Evolutionary conservation across 306 rosid genomes (phyloP).

Genomic region (Rubus parviflorus): DNA sequence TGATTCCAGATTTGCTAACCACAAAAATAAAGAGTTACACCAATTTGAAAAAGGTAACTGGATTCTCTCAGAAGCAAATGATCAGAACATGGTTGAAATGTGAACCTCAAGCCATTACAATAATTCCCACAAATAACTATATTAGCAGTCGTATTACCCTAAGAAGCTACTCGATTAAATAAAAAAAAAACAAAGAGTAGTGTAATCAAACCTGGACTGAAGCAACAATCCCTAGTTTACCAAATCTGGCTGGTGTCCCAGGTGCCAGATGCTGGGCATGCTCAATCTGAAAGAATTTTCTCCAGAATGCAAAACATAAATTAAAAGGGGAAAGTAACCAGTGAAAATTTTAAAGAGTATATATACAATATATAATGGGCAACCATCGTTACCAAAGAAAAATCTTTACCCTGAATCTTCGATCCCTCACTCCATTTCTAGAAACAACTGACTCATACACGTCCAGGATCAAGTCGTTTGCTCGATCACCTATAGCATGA

Average conservation of each 20-base stretch:
- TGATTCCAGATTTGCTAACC: background rate
- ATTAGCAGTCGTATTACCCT: background rate
- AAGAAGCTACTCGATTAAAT: background rate
- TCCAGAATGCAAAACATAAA: constrained; percentile 17
- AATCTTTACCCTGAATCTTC: constrained; percentile 71
- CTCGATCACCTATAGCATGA: constrained; percentile 89
- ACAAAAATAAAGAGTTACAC: background rate
- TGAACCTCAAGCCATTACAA: background rate
- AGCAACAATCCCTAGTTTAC: constrained; percentile 63
- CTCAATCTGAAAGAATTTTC: constrained; percentile 65
- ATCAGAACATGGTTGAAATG: background rate
- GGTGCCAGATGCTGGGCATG: constrained; percentile 88
- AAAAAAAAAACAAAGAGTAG: background rate
- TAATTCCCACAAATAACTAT: background rate
- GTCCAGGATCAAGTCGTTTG: constrained; percentile 76
- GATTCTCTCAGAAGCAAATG: background rate
- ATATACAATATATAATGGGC: background rate
- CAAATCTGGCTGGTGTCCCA: constrained; percentile 57
- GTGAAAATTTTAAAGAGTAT: background rate
- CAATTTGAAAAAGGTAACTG: background rate
- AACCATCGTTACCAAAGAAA: constrained; percentile 17
- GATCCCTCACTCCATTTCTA: constrained; percentile 66
- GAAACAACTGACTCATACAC: constrained; percentile 56
- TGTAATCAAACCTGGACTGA: constrained; percentile 67
- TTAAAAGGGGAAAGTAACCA: background rate